Conservation (phyloP, 768 basidiomycete species). For the Auricularia sp. region DNA sequence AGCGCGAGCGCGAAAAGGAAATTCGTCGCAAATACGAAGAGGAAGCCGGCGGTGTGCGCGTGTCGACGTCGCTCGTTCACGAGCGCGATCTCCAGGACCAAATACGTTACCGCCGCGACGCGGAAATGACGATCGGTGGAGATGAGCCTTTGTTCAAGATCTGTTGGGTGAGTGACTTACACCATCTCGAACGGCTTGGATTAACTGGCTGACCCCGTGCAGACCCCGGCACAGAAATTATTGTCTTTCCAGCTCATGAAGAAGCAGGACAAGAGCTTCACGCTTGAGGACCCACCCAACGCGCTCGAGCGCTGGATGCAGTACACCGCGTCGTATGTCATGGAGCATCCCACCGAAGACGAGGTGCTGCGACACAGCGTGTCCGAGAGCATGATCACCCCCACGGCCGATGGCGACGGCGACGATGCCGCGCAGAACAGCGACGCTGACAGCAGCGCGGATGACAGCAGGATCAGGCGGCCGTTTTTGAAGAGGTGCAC, state of each 20-base stretch:
- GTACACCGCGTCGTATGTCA: conserved; percentile 3
- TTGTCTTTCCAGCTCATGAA: conserved; percentile 69
- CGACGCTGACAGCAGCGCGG: not conserved
- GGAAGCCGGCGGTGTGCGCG: not conserved
- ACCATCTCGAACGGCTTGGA: not conserved
- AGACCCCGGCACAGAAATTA: conserved; percentile 58
- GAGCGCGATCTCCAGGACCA: conserved; percentile 62
- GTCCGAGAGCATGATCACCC: not conserved
- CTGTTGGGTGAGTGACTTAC: conserved; percentile 53
- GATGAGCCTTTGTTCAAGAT: conserved; percentile 75
- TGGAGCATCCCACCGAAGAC: not conserved
- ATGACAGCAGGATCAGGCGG: conserved; percentile 47
- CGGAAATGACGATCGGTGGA: conserved; percentile 60
- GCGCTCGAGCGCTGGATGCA: conserved; percentile 2
- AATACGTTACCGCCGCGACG: conserved; percentile 53
- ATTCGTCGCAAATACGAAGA: not conserved
- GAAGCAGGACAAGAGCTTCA: conserved; percentile 56
- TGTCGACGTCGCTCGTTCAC: conserved; percentile 19
- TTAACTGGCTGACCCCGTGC: not conserved
- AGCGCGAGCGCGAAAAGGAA: conserved; percentile 31
- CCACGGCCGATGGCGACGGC: not conserved
- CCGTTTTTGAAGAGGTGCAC: conserved; percentile 63
- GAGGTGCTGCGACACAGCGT: not conserved
- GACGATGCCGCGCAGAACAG: not conserved
- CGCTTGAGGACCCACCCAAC: not conserved